Base-by-base conservation (phyloP, 164 flowering plant species). In the Stephania japonica region DNA sequence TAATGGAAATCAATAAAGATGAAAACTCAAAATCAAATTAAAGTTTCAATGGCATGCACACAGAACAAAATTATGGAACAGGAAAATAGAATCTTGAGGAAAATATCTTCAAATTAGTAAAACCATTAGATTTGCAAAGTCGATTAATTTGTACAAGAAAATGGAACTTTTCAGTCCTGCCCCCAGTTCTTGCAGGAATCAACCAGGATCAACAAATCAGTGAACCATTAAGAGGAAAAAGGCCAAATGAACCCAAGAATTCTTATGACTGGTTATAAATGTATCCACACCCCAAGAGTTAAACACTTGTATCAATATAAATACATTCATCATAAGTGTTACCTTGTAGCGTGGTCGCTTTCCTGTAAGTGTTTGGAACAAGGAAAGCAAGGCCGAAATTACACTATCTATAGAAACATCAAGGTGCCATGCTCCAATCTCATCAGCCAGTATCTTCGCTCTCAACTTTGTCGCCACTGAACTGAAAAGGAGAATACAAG, bases 401-500 rank as follows among this genome's bases (percentile, higher is more conserved):
- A 95, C 92, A 69, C 77, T 79, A 79, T 95, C 99, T 75, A 95
- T 95, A 77, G 73, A 77, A 78, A 94, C 85, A 82, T 90, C 89
- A 77, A 93, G 94, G 86, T 93, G 99, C 97, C 98, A 91, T 70
- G 99, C 83, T 25, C 99, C 99, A 82, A 95, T 88, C 85, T 95
- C 99, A 72, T 88, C 90, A 61, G 98, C 91, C 53, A 95, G 82
- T 27, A 81, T 75, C 83, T 90, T 95, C 41, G 99, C 98, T 43
- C 97, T 78, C 56, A 79, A 75, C 73, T 68, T 87, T 65, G 99
- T 95, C 56, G 83, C 84, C 78, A 86, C 93, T 67, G 99, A 95
- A 81, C 99, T 95, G 85, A 81, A 83, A 74, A 62, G 66, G 19
- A 56, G 18, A 14, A 53, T 49, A 13, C 67, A 19, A 25, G 3